Percentiles rank a stretch among this genome's conserved stretches.
Evolutionary conservation across 208 protist genomes (phyloP).

Genomic region (Porcisia hertigi): DNA sequence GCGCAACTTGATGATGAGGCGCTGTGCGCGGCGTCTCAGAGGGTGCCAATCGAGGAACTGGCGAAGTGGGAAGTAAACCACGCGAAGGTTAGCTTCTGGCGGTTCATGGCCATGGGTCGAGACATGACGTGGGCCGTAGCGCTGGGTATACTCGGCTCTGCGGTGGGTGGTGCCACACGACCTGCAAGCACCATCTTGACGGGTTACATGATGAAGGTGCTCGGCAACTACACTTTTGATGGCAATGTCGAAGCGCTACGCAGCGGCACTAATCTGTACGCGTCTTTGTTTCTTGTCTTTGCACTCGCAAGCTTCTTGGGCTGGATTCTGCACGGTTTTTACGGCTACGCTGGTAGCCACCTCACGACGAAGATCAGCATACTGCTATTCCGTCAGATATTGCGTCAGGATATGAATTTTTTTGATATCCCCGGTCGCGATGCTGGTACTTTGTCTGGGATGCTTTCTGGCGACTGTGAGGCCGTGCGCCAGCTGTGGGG

Average conservation of each 20-base stretch:
- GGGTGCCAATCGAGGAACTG: slow-evolving; percentile 58
- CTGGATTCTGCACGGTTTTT: slow-evolving; percentile 61
- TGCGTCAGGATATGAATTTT: slow-evolving; percentile 86
- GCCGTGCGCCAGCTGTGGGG: slow-evolving; percentile 79
- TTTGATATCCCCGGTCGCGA: slow-evolving; percentile 79
- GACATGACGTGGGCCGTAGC: slow-evolving; percentile 38
- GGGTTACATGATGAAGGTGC: slow-evolving; percentile 41
- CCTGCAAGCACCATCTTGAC: slow-evolving; percentile 57
- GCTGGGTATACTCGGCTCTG: slow-evolving; percentile 60
- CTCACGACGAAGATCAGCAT: slow-evolving; percentile 68
- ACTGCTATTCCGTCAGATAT: slow-evolving; percentile 66
- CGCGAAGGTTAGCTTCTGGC: slow-evolving; percentile 39
- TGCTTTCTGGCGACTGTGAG: slow-evolving; percentile 85
- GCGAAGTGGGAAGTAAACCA: slow-evolving; percentile 57
- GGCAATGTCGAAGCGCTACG: slow-evolving; percentile 37
- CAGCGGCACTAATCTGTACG: slow-evolving; percentile 41
- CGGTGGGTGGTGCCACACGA: slow-evolving; percentile 33
- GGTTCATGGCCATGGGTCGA: slow-evolving; percentile 46
- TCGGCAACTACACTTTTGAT: slow-evolving; percentile 36
- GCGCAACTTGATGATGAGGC: slow-evolving; percentile 45
- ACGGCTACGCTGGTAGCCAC: slow-evolving; percentile 73
- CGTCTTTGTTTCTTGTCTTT: slow-evolving; percentile 57
- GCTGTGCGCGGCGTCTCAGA: slow-evolving; percentile 53
- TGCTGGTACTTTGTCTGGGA: slow-evolving; percentile 61
- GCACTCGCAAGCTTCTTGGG: slow-evolving; percentile 36